Evolutionary conservation across 139 green algal species (phyloP).

Genomic region (Chlamydomonas urium): DNA sequence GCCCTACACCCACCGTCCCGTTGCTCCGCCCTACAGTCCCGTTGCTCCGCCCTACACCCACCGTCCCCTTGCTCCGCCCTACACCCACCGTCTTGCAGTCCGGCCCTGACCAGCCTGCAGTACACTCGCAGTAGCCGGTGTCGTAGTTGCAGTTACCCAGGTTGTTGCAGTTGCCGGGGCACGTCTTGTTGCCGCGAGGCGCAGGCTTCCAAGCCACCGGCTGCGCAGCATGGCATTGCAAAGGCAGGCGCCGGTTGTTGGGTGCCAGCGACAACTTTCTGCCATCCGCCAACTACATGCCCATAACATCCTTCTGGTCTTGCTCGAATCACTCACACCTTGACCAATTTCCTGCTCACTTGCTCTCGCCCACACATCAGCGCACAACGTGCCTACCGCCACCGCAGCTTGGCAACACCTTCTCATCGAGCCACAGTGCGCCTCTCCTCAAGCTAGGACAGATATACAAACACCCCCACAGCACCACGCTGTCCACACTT

Average conservation of each 20-base stretch:
- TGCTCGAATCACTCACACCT: too few species aligned
- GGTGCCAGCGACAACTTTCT: not conserved
- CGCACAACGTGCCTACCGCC: too few species aligned
- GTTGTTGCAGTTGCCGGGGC: constrained; percentile 17
- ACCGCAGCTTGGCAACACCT: too few species aligned
- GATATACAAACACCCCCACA: too few species aligned
- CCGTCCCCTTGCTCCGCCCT: not conserved
- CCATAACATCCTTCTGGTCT: too few species aligned
- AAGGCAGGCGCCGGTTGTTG: not conserved
- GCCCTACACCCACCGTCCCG: too few species aligned
- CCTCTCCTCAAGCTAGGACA: not conserved
- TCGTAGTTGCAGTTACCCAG: constrained; percentile 28
- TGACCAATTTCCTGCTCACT: too few species aligned
- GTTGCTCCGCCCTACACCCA: not conserved
- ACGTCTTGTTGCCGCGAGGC: not conserved
- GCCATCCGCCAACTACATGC: too few species aligned
- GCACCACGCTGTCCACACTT: too few species aligned
- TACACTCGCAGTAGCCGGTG: constrained; percentile 11
- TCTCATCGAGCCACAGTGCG: not conserved
- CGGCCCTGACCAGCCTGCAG: constrained; percentile 9
- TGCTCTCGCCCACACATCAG: too few species aligned
- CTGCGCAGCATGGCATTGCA: not conserved
- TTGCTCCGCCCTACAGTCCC: too few species aligned
- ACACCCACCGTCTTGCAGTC: constrained; percentile 8
- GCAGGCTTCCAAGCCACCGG: constrained; percentile 15